phyloP scores from a whole-genome alignment of 352 stramenopile genomes.

The Pythium aphanidermatum region DNA sequence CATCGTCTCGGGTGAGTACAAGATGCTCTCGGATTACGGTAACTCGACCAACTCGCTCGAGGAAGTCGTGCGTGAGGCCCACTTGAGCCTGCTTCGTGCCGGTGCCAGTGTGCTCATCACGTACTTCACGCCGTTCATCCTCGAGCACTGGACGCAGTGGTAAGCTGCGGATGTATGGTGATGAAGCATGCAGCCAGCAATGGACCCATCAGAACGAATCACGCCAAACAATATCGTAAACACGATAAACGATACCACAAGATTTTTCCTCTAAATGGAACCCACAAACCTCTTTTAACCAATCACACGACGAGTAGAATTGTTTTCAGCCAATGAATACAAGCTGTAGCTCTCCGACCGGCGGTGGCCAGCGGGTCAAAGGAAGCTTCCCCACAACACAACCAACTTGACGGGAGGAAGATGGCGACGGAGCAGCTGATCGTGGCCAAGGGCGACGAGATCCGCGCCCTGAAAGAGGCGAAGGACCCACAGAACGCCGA shows the following conservation, averaged over 20 bases:
- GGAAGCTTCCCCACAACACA: too few species aligned
- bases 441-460: constrained; percentile 37
- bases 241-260: neutral
- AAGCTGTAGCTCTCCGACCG: too few species aligned
- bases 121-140: constrained; percentile 94
- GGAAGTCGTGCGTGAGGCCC: constrained; percentile 77
- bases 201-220: neutral
- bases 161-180: constrained; percentile 7
- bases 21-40: constrained; percentile 97
- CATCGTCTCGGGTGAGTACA: constrained; percentile 99
- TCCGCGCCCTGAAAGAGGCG: constrained; percentile 73
- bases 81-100: constrained; percentile 38
- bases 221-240: neutral
- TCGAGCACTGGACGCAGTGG: constrained; percentile 79
- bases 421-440: constrained; percentile 28
- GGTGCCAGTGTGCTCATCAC: constrained; percentile 94
- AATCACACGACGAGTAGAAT: constrained; percentile 21
- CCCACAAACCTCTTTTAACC: constrained; percentile 22
- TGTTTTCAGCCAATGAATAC: too few species aligned
- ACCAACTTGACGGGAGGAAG: too few species aligned
- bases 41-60: constrained; percentile 77
- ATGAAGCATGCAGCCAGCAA: neutral
- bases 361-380: too few species aligned
- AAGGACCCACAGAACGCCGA: constrained; percentile 43
- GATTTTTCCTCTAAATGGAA: constrained; percentile 9